Conservation (phyloP, 306 rosid species). For the Biancaea sappan region DNA sequence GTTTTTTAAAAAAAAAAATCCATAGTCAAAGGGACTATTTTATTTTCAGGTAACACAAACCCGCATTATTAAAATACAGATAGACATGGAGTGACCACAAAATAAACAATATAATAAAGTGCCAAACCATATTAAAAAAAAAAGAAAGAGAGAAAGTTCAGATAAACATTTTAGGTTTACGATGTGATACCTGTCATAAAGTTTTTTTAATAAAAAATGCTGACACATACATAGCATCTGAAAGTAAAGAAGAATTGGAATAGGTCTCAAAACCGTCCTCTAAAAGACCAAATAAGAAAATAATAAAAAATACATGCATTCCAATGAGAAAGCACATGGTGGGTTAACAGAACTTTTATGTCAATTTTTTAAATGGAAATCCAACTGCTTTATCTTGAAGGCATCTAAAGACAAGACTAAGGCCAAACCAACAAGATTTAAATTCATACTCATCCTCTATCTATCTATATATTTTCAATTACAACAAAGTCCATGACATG, state of each 20-base stretch:
- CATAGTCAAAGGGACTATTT: neutral
- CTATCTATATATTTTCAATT: neutral
- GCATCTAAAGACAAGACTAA: conserved; percentile 12
- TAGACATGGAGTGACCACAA: neutral
- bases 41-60: neutral
- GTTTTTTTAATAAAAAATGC: no score
- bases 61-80: neutral
- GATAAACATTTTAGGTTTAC: neutral
- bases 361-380: neutral
- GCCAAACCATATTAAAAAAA: neutral
- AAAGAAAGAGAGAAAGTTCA: neutral
- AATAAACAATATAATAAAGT: neutral
- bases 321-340: neutral
- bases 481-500: neutral
- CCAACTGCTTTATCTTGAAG: conserved; percentile 1
- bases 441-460: neutral
- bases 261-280: neutral
- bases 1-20: neutral
- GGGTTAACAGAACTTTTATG: conserved; percentile 8
- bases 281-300: neutral
- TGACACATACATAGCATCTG: neutral
- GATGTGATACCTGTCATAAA: neutral
- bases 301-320: neutral
- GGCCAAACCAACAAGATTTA: conserved; percentile 13
- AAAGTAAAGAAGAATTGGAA: neutral